Percentiles rank a stretch among this genome's conserved stretches.
Conservation (phyloP, 306 rosid species). For the Betula pendula region DNA sequence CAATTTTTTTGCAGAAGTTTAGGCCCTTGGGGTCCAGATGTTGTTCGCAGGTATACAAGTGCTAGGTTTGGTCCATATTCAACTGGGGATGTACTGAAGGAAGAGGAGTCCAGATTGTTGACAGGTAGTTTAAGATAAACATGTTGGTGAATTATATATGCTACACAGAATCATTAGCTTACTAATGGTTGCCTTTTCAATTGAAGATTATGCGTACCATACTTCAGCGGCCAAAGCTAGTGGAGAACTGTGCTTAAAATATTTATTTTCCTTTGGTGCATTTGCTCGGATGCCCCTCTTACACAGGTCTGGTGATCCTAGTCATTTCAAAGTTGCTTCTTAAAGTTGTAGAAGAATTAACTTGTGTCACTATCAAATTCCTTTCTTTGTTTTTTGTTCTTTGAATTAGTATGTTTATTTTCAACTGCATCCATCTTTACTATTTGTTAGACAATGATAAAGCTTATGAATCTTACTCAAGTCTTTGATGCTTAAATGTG, state of each 20-base stretch:
- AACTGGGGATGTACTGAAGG: constrained; percentile 61
- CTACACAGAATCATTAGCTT: constrained; percentile 11
- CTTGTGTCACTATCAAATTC: background rate
- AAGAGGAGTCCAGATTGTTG: constrained; percentile 67
- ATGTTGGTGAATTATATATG: constrained; percentile 17
- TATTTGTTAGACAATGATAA: background rate
- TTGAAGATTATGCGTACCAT: constrained; percentile 86
- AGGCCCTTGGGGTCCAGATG: constrained; percentile 96
- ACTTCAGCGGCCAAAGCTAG: constrained; percentile 92
- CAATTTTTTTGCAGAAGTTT: constrained; percentile 61
- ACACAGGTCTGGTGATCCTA: constrained; percentile 59
- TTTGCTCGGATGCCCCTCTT: constrained; percentile 82
- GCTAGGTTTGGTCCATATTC: constrained; percentile 68
- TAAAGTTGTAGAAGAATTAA: background rate
- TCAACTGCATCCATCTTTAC: no score
- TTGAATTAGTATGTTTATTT: background rate
- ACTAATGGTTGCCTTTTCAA: constrained; percentile 33
- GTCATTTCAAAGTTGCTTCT: background rate
- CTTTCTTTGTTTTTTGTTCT: background rate
- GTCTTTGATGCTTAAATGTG: background rate
- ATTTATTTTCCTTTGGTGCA: constrained; percentile 89
- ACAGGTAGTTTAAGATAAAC: constrained; percentile 53
- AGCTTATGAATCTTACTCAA: background rate
- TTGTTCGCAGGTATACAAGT: constrained; percentile 72
- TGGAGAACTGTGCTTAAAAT: constrained; percentile 90